Evolutionary conservation across 148 eudicot species (phyloP), one percentile per base, ranked within the genome.

Genomic region (Fagopyrum tataricum): DNA sequence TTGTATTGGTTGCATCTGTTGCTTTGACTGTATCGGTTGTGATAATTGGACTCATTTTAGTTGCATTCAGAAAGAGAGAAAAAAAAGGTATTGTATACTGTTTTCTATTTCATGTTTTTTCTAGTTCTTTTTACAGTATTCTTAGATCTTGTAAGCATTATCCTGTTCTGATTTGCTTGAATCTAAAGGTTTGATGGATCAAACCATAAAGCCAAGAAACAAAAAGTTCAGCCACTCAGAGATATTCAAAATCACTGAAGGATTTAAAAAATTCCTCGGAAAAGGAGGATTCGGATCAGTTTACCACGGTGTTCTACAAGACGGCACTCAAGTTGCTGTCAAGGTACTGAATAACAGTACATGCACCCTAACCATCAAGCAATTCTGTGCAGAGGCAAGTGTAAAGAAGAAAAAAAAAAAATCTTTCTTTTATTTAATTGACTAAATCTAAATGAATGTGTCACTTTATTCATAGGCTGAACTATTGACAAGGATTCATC

Each of bases 301-400:
- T 55, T 74, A 74, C 70, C 44, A 58, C 23, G 88, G 88, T 48
- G 20, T n/a, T 44, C 49, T 82, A 23, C 13, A 40, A 72, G 80
- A 78, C 72, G 55, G 72, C 24, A 73, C 42, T 52, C 77, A 79
- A 61, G 88, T 85, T 48, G 88, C 88, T 9, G 88, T 85, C 56
- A 85, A 85, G 74, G 49, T 85, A 75, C 83, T 85, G 40, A 41
- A 77, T 12, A 70, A 76, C 67, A 53, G 26, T 11, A 68, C 82
- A 80, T 67, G 85, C 78, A 7, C 79, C 79, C 18, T 78, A 77
- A 64, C 86, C 80, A 61, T 84, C 82, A 85, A 80, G 84, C 84
- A 82, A 17, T 52, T 26, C 39, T 43, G 40, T 17, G 51, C 18
- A 46, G 73, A 71, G 73, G 51, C 61, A 24, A 24, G 1, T 44